Evolutionary conservation across 768 basidiomycete genomes (phyloP), one percentile per base, ranked within the genome.

Genomic region (Boletus patriciae): DNA sequence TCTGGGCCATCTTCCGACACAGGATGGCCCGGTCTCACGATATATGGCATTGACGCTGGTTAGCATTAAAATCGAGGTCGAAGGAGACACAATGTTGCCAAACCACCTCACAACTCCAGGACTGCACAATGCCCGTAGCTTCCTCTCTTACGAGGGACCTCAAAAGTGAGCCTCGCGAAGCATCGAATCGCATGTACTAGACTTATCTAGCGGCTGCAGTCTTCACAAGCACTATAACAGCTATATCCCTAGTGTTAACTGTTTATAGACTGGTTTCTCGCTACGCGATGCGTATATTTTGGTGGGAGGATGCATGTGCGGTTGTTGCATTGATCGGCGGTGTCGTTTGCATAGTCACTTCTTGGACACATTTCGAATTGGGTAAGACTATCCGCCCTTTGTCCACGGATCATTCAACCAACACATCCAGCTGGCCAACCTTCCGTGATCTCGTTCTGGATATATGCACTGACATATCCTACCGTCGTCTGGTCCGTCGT

Each of bases 301-400:
- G 65, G 57, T 67, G 62, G 59, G 67, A 69, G 31, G 68, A 67
- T 45, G 44, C 21, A n/a, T 59, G 45, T 15, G 57, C 50, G 10
- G n/a, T 37, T 4, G 33, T 57, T 37, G 64, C 52, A 38, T 12
- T 21, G 33, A 25, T 46, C 16, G 49, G 48, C 12, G 27, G 58
- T 16, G 44, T 52, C 27, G 34, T 52, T 12, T 67, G 37, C 33
- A 15, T 55, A 18, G 46, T 55, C 38, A 33, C 38, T 4, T 46
- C 54, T 29, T 64, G 63, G 63, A n/a, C 44, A n/a, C 43, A 43
- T 12, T 44, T 55, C 9, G 44, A 58, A 31, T 42, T 51, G 2
- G 34, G 61, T 60, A 36, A 37, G 58, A 4, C 18, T 40, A 31
- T 33, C 7, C 4, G 1, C 15, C 41, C 23, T 3, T 9, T 25